Percentiles rank a stretch among this genome's conserved stretches.
These are phyloP conservation scores for Xylaria sp. DNA, from an alignment of 495 filamentous ascomycete genomes.

Conservation along the genomic window DNA sequence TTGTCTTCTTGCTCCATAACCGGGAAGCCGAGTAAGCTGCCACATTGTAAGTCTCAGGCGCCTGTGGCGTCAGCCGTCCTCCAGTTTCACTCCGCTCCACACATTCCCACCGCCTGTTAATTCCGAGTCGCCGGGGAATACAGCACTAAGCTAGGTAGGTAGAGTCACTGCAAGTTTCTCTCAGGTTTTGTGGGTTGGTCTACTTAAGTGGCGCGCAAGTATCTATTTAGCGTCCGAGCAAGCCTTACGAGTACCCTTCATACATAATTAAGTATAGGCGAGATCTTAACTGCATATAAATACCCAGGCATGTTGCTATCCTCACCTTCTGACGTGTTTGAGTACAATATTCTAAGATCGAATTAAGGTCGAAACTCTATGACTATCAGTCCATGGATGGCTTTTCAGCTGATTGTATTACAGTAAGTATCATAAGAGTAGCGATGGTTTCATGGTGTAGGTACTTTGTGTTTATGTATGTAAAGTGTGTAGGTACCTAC, in stretches of 20 bases:
- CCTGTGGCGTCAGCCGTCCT: constrained; percentile 6
- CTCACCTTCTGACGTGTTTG: neutral
- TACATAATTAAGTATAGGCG: no score
- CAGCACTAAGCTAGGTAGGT: no score
- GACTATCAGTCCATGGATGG: neutral
- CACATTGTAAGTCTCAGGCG: constrained; percentile 20
- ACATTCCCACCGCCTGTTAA: constrained; percentile 6
- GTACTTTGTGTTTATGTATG: neutral
- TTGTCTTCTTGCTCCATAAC: neutral
- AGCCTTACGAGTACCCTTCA: neutral
- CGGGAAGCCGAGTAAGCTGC: constrained; percentile 21
- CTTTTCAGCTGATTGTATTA: neutral
- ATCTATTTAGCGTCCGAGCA: neutral
- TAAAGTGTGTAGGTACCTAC: neutral
- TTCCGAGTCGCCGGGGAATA: constrained; percentile 17
- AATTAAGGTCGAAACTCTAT: neutral
- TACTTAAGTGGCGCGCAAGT: neutral
- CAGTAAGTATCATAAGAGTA: neutral
- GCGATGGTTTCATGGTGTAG: neutral
- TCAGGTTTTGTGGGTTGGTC: no score
- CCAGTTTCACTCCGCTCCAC: constrained; percentile 17
- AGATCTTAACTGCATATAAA: neutral
- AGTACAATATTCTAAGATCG: neutral
- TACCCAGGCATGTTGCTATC: neutral
- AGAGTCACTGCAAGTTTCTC: no score